Evolutionary conservation across 2,329 filamentous ascomycete genomes (phyloP).

Genomic region (Colletotrichum sp.): DNA sequence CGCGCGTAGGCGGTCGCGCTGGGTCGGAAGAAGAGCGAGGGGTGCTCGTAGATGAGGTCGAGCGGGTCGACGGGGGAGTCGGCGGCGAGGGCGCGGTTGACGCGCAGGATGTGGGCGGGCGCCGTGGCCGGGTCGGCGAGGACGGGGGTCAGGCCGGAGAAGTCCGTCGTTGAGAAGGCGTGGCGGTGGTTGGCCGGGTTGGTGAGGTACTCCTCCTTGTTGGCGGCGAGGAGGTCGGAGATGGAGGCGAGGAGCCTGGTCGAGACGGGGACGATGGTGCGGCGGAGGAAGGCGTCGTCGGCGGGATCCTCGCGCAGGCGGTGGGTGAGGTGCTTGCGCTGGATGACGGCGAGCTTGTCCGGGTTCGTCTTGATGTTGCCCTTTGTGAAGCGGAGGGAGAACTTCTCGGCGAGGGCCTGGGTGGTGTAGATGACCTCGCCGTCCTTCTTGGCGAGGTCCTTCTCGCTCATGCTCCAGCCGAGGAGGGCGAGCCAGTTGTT

Average conservation of each 20-base stretch:
- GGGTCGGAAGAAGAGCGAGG: slow-evolving; percentile 21
- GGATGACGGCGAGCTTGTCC: slow-evolving; percentile 81
- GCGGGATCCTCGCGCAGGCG: slow-evolving; percentile 28
- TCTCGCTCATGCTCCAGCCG: slow-evolving; percentile 75
- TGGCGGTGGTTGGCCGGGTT: not conserved
- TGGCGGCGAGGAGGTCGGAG: not conserved
- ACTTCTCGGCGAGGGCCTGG: slow-evolving; percentile 73
- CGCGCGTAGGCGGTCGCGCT: not conserved
- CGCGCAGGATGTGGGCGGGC: slow-evolving; percentile 3
- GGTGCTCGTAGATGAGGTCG: slow-evolving; percentile 15
- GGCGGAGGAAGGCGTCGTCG: slow-evolving; percentile 7
- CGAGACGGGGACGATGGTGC: slow-evolving; percentile 13
- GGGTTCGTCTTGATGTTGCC: slow-evolving; percentile 85
- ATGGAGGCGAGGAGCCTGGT: slow-evolving; percentile 10
- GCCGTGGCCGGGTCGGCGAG: not conserved
- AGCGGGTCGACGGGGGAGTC: slow-evolving; percentile 18
- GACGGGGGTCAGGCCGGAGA: not conserved
- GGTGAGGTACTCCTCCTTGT: not conserved
- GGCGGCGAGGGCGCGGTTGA: slow-evolving; percentile 11
- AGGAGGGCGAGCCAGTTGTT: slow-evolving; percentile 85
- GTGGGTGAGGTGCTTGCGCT: slow-evolving; percentile 64
- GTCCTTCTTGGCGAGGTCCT: slow-evolving; percentile 40
- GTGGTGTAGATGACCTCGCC: slow-evolving; percentile 73
- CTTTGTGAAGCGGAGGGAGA: slow-evolving; percentile 86
- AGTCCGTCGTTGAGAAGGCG: slow-evolving; percentile 1